Evolutionary conservation across 108 stramenopile species (phyloP), one percentile per base, ranked within the genome.

Genomic region (Nitzschia palea): DNA sequence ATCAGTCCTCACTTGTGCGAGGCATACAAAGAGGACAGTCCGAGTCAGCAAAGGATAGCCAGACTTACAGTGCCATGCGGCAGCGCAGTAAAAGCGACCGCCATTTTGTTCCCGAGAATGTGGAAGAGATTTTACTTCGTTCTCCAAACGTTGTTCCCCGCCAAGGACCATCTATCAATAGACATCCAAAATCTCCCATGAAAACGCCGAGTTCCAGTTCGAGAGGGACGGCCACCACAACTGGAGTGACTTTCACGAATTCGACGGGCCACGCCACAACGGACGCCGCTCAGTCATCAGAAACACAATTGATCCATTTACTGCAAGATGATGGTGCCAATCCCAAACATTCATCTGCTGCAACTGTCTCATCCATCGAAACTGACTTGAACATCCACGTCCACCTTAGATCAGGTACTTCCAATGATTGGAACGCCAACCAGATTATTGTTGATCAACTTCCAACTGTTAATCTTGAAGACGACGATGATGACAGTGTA

Each of bases 151-250:
- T 10, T 40, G 37, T 40, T 40, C 8, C 37, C 37, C 14, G 37
- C 37, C 10, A 14, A 40, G 37, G 14, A 10, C 37, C 37, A 10
- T 14, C 37, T 8, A 40, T 10, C 37, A 40, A 14, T 14, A 8
- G 37, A 40, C 55, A 32, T 32, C 55, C 31, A 29, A 17, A 6
- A 2, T 60, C 59, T n/a, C 59, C 59, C 1, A 31, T 25, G n/a
- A 37, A 37, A 20, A 60, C 59, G 10, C 59, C 59, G 2, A 60
- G 59, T 26, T 60, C 59, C 6, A 60, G 59, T 12, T 42, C 40
- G 20, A 70, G 20, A 9, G 20, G 31, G 1, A 31, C 20, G 1
- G 20, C 59, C 8, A 4, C 23, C 1, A 34, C n/a, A 0, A 60
- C 59, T 28, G 40, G 59, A 9, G 8, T 34, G 25, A 42, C 59